These are phyloP conservation scores for Xylaria polymorpha DNA, from an alignment of 2,329 filamentous ascomycete genomes.

Conservation along the genomic window DNA sequence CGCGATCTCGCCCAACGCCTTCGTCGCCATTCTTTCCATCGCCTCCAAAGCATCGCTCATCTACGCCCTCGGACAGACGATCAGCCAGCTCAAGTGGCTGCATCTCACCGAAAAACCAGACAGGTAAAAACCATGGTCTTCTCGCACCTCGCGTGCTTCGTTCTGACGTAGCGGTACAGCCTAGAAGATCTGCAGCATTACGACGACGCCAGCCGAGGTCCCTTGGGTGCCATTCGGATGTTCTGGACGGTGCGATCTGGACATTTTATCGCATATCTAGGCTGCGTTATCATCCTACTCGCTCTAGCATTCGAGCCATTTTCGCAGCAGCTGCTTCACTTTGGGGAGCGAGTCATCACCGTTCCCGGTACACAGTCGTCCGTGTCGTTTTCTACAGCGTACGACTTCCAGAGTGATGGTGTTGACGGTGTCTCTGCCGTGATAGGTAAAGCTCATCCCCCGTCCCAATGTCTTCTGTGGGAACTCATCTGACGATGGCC, in stretches of 20 bases:
- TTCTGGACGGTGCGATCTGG: conserved; percentile 29
- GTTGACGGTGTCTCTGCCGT: conserved; percentile 26
- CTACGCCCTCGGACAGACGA: conserved; percentile 28
- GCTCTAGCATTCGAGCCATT: conserved; percentile 34
- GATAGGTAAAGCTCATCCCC: conserved; percentile 18
- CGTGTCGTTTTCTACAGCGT: conserved; percentile 25
- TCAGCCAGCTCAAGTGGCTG: conserved; percentile 34
- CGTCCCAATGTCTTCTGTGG: neutral
- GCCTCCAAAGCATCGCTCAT: conserved; percentile 33
- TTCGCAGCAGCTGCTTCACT: conserved; percentile 34
- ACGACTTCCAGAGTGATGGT: conserved; percentile 22
- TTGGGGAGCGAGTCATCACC: conserved; percentile 20
- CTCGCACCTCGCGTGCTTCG: neutral
- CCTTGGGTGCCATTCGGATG: conserved; percentile 30
- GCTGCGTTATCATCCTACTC: conserved; percentile 23
- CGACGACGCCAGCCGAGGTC: conserved; percentile 35
- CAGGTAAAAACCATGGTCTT: conserved; percentile 10
- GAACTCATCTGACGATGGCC: conserved; percentile 1
- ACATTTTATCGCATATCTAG: conserved; percentile 25
- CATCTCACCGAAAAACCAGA: conserved; percentile 30
- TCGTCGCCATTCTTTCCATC: conserved; percentile 34
- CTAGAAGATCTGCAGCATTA: conserved; percentile 28
- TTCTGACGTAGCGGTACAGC: conserved; percentile 20
- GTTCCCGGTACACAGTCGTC: conserved; percentile 21
- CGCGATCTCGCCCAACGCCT: conserved; percentile 31